These are phyloP conservation scores for Chlorella sp. DNA, from an alignment of 139 green algal genomes.

Conservation along the genomic window DNA sequence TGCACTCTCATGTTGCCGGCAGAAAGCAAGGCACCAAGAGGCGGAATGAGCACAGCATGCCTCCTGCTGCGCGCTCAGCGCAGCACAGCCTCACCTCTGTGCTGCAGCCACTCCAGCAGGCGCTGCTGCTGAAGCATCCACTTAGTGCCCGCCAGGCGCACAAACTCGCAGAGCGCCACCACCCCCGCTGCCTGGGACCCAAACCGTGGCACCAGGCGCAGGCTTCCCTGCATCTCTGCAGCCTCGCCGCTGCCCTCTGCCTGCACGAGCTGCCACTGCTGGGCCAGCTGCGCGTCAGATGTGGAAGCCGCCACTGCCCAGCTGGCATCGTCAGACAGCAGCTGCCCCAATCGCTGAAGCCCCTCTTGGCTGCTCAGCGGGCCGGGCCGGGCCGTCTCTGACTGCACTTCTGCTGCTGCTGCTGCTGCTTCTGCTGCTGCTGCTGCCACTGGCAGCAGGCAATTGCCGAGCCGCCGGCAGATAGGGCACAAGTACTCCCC, in stretches of 20 bases:
- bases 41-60: background rate
- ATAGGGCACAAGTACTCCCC: slow-evolving; percentile 35
- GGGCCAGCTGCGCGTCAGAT: background rate
- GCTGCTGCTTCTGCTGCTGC: background rate
- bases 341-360: background rate
- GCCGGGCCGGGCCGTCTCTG: background rate
- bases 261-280: background rate
- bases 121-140: slow-evolving; percentile 25
- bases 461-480: slow-evolving; percentile 34
- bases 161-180: background rate
- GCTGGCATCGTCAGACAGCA: background rate
- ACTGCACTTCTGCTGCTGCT: background rate
- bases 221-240: no score
- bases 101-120: slow-evolving; percentile 6
- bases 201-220: slow-evolving; percentile 1
- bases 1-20: no score
- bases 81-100: background rate
- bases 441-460: slow-evolving; percentile 14
- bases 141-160: background rate
- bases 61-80: background rate
- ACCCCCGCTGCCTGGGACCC: slow-evolving; percentile 6
- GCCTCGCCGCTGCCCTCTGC: background rate
- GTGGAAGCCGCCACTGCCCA: background rate
- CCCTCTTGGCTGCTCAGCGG: background rate
- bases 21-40: background rate